Conservation (phyloP, 2,329 filamentous ascomycete genomes). For the Penicillium sp. region DNA sequence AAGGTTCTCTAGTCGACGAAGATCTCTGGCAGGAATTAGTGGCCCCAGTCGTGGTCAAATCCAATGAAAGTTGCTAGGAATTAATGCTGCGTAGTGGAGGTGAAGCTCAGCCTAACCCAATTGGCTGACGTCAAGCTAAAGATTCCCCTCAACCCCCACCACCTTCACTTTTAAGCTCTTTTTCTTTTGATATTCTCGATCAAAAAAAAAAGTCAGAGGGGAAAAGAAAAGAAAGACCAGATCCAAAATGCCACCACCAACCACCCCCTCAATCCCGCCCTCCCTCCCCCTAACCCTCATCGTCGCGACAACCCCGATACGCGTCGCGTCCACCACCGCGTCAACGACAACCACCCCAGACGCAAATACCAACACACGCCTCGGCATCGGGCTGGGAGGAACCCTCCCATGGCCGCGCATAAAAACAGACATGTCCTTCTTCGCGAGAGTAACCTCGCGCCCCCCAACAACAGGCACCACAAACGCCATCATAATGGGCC, state of each 20-base stretch:
- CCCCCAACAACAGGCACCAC: constrained; percentile 30
- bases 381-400: constrained; percentile 84
- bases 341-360: constrained; percentile 61
- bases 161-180: too few species aligned
- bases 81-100: too few species aligned
- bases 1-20: too few species aligned
- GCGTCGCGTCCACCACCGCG: constrained; percentile 39
- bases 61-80: too few species aligned
- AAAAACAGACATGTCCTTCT: constrained; percentile 92
- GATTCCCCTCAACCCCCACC: too few species aligned
- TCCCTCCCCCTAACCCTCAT: constrained; percentile 76
- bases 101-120: too few species aligned
- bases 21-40: too few species aligned
- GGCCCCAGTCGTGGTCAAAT: too few species aligned
- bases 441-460: constrained; percentile 84
- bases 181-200: too few species aligned
- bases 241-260: constrained; percentile 28
- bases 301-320: constrained; percentile 77
- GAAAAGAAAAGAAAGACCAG: background rate
- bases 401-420: constrained; percentile 87
- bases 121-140: too few species aligned
- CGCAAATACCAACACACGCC: constrained; percentile 54
- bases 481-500: constrained; percentile 93
- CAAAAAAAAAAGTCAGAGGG: background rate
- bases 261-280: constrained; percentile 17